phyloP scores from a whole-genome alignment of 1,284 basidiomycete species.

The Trichosporon sp. region DNA sequence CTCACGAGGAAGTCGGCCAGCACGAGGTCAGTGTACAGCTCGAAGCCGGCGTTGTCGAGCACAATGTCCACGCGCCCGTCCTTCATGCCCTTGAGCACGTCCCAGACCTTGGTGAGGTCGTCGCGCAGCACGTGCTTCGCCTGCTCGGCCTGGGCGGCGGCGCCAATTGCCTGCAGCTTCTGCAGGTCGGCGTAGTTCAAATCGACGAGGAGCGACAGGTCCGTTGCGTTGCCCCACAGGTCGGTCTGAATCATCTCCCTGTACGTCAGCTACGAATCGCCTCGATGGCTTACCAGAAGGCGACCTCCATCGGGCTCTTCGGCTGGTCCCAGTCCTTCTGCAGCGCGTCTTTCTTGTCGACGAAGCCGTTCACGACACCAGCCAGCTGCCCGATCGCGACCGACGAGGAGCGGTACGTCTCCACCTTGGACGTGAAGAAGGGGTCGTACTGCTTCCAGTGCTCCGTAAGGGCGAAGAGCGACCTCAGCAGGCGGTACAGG shows the following conservation, averaged over 20 bases:
- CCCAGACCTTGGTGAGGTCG: slow-evolving; percentile 74
- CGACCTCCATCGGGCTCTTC: slow-evolving; percentile 43
- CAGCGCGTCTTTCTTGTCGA: slow-evolving; percentile 32
- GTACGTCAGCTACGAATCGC: background rate
- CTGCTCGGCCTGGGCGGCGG: slow-evolving; percentile 67
- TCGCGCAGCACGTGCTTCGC: slow-evolving; percentile 76
- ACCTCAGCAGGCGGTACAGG: slow-evolving; percentile 74
- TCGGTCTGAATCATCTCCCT: slow-evolving; percentile 49
- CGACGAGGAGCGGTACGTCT: slow-evolving; percentile 76
- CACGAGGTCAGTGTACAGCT: slow-evolving; percentile 90
- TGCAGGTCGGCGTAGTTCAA: slow-evolving; percentile 66
- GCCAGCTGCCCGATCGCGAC: slow-evolving; percentile 63
- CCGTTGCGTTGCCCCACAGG: slow-evolving; percentile 51
- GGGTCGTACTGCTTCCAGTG: slow-evolving; percentile 81
- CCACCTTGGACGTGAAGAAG: slow-evolving; percentile 73
- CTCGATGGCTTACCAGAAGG: slow-evolving; percentile 40
- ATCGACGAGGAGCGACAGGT: slow-evolving; percentile 49
- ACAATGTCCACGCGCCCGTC: slow-evolving; percentile 75
- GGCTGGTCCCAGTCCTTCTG: slow-evolving; percentile 28
- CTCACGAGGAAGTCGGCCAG: slow-evolving; percentile 92
- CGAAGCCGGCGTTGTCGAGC: slow-evolving; percentile 90
- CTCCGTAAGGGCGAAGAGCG: slow-evolving; percentile 64
- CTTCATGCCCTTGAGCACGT: slow-evolving; percentile 59
- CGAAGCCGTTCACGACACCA: slow-evolving; percentile 31
- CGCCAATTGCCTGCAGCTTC: slow-evolving; percentile 73